These are phyloP conservation scores for Candida andamanensis DNA, from an alignment of 805 yeast species.

Conservation along the genomic window DNA sequence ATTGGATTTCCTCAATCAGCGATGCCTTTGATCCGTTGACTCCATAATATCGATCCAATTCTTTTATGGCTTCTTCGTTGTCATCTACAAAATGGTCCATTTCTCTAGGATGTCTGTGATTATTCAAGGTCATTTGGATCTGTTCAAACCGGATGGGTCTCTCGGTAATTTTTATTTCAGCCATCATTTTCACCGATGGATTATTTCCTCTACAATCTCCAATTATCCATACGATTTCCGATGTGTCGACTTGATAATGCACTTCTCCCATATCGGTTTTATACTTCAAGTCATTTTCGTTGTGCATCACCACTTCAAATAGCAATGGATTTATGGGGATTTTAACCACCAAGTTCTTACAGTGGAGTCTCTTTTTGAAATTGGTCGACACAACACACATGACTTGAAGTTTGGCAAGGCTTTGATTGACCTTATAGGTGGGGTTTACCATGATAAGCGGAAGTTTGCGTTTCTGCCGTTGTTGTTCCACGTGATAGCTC, in stretches of 20 bases:
- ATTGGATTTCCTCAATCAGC: slow-evolving; percentile 18
- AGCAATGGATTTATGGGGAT: slow-evolving; percentile 35
- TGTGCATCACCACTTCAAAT: slow-evolving; percentile 16
- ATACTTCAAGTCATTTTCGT: slow-evolving; percentile 49
- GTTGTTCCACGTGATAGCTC: slow-evolving; percentile 39
- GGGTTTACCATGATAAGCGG: slow-evolving; percentile 45
- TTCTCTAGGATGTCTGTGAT: neutral
- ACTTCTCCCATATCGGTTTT: slow-evolving; percentile 72
- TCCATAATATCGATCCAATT: slow-evolving; percentile 27
- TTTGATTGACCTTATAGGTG: slow-evolving; percentile 20
- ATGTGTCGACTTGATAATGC: slow-evolving; percentile 62
- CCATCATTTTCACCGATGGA: slow-evolving; percentile 45
- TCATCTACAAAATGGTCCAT: slow-evolving; percentile 12
- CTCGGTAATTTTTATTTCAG: slow-evolving; percentile 29
- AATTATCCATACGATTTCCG: slow-evolving; percentile 69
- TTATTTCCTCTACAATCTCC: slow-evolving; percentile 60
- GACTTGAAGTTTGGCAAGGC: slow-evolving; percentile 25
- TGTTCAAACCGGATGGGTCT: neutral
- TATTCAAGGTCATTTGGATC: neutral
- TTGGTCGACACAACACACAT: slow-evolving; percentile 30
- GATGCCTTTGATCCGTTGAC: slow-evolving; percentile 31
- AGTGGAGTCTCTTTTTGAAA: slow-evolving; percentile 31
- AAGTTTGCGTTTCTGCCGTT: slow-evolving; percentile 27
- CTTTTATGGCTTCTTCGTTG: slow-evolving; percentile 24
- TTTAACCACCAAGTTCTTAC: slow-evolving; percentile 23